Evolutionary conservation across 2,329 filamentous ascomycete species (phyloP), one percentile per base, ranked within the genome.

Genomic region (Myriosclerotinia duriaeana): DNA sequence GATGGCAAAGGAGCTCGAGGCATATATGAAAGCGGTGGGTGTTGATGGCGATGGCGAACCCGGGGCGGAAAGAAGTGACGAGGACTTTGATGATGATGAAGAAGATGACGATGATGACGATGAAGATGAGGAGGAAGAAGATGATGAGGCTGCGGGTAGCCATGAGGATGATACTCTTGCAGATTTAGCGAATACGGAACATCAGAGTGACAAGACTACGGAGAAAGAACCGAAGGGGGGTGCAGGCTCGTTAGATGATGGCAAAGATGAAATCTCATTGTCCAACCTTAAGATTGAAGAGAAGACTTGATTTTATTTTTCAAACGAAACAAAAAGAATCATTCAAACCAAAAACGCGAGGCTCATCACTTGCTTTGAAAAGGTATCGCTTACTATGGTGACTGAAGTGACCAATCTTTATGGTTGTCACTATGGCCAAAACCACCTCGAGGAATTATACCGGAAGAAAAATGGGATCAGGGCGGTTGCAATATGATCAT

Each of bases 1-100:
- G 80, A 97, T 97, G 90, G 86, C 92, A 20, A 96, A 95, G 78
- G 95, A 99, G 72, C 80, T 99, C 20, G 95, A 97, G 76, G 85
- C 87, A 12, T 97, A 96, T 71, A 95, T 99, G 80, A 89, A 93
- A 76, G 85, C 88, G 63, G 83, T 88, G 55, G 86, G 85, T 11
- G 82, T 84, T 15, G 84, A 87, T 44, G 76, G 77, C 20, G 79
- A 80, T 63, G 77, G 76, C 26, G 76, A 74, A 60, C 74, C 73
- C 15, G 68, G 72, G 59, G 74, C 73, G 46, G 46, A 69, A 36
- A 67, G 73, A 56, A 71, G 74, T 52, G 73, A 77, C 53, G 76
- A 79, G 54, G 78, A 79, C n/a, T 77, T 76, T 8, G 80, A 78
- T 2, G 78, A 79, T 5, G 77, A 71, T 5, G 72, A 71, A 2